A percentile compares a stretch with the other conserved stretches of the same genome.
phyloP scores from a whole-genome alignment of 106 monocot genomes.

The Acorus calamus region DNA sequence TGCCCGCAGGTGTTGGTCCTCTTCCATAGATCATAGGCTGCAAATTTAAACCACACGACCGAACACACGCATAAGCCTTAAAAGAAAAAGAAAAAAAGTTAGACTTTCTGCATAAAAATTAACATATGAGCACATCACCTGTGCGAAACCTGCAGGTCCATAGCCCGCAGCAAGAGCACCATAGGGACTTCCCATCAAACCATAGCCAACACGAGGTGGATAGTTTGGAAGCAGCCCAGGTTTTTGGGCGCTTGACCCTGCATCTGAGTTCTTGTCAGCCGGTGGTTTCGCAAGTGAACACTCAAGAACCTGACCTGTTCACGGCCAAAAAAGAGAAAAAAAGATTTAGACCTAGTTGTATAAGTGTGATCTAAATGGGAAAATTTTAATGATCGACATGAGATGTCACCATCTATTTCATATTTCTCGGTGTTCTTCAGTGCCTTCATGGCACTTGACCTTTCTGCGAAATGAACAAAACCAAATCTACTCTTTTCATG shows the following conservation, averaged over 20 bases:
- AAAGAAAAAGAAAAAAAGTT: neutral
- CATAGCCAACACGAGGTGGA: constrained; percentile 32
- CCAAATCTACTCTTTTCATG: constrained; percentile 78
- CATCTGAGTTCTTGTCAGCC: constrained; percentile 49
- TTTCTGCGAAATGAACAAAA: constrained; percentile 84
- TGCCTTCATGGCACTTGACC: constrained; percentile 75
- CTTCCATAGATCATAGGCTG: constrained; percentile 59
- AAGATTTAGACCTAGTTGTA: neutral
- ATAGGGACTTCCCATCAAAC: constrained; percentile 39
- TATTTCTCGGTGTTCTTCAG: constrained; percentile 78
- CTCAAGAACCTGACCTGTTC: constrained; percentile 69
- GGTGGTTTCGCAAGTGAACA: constrained; percentile 94
- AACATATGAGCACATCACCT: constrained; percentile 17
- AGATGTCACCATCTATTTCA: constrained; percentile 65
- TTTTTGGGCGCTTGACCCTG: constrained; percentile 29
- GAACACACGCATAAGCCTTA: neutral
- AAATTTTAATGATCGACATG: neutral
- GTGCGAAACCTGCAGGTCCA: constrained; percentile 14
- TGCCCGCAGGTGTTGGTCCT: constrained; percentile 24
- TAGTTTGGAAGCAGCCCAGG: constrained; percentile 40
- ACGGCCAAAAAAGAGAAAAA: constrained; percentile 7
- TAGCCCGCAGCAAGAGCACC: constrained; percentile 34
- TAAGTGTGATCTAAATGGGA: neutral
- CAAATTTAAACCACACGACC: neutral
- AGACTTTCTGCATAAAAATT: too few species aligned